Evolutionary conservation across 305 asterid species (phyloP).

Genomic region (Fraxinus floribunda): DNA sequence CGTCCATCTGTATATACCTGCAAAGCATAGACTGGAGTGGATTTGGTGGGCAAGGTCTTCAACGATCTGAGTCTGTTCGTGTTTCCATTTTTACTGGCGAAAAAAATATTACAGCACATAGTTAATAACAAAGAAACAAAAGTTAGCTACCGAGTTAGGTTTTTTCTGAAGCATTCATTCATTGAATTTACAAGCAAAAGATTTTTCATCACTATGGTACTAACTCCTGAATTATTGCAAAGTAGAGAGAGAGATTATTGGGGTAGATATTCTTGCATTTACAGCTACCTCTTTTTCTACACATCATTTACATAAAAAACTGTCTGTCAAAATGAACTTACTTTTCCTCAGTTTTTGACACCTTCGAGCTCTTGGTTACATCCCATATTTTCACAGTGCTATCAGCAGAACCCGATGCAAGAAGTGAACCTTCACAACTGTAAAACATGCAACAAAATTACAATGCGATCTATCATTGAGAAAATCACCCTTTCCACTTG

Average conservation of each 20-base stretch:
- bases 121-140: background rate
- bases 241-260: background rate
- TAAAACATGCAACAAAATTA: slow-evolving; percentile 17
- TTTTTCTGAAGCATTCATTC: background rate
- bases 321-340: slow-evolving; percentile 31
- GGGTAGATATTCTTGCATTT: background rate
- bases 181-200: background rate
- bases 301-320: background rate
- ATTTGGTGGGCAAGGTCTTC: slow-evolving; percentile 85
- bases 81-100: slow-evolving; percentile 58
- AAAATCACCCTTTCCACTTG: background rate
- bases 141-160: background rate
- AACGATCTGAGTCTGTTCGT: slow-evolving; percentile 68
- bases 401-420: slow-evolving; percentile 98
- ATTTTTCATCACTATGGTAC: background rate
- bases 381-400: slow-evolving; percentile 96
- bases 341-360: slow-evolving; percentile 70
- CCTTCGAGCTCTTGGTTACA: slow-evolving; percentile 71
- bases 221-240: background rate
- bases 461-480: slow-evolving; percentile 10
- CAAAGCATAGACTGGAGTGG: slow-evolving; percentile 80
- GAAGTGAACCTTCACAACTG: slow-evolving; percentile 95
- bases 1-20: slow-evolving; percentile 44
- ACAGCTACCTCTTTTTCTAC: background rate
- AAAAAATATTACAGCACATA: background rate